Base-by-base conservation (phyloP, 139 green algal genomes). In the Chlamydomonas sp. region DNA sequence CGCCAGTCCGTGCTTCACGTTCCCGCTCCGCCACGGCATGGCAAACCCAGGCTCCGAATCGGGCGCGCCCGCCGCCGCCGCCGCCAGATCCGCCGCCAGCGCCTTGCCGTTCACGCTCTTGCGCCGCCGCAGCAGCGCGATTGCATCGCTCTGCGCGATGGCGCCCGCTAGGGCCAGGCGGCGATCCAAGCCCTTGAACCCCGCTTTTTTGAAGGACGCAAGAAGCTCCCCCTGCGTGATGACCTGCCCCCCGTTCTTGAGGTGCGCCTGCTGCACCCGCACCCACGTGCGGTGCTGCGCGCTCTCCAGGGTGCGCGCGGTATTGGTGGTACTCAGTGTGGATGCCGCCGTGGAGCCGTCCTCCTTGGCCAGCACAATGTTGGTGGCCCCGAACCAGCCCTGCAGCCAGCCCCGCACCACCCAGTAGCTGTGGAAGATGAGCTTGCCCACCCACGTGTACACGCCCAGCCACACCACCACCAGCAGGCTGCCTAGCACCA, bases 221-320 rank as follows among this genome's bases (percentile, higher is more conserved):
- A n/a, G n/a, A n/a, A n/a, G n/a, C n/a, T n/a, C n/a, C n/a, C n/a
- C n/a, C n/a, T 14, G 4, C 2, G 58, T 1, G 10, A 58, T 49
- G 58, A 80, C 76, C 76, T 80, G 77, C 2, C 77, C 77, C 16
- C 59, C 77, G 59, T 80, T 17, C 77, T 15, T 80, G 10, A 80
- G 77, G 16, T 3, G 10, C 59, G 77, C 77, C 77, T 80, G 77
- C 77, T 80, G 77, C 77, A 68, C 31, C 2, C 77, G 77, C 59
- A 80, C 77, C 77, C 59, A 79, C 2, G 49, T 31, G 17, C 49
- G 57, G 17, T 62, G 49, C 17, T 14, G n/a, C 20, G 15, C 20
- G 10, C n/a, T 5, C 10, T 57, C n/a, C 71, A 58, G 71, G 4
- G 71, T 1, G n/a, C 5, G 1, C 17, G 2, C 3, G 10, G 71